Conservation (phyloP, 2,329 filamentous ascomycete species). For the Mollisia scopiformis region DNA sequence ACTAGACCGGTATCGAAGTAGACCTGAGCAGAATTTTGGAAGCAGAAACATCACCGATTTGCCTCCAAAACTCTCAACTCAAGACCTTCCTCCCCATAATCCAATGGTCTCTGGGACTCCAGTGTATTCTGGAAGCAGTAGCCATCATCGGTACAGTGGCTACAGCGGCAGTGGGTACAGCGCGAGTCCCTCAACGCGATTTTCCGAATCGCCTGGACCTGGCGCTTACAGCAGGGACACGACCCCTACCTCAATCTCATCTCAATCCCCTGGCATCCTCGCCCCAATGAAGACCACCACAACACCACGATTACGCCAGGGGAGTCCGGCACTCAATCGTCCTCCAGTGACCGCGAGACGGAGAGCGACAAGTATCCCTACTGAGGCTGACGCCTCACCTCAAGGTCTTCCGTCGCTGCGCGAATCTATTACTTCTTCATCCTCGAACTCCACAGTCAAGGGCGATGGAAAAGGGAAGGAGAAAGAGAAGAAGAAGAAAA, state of each 20-base stretch:
- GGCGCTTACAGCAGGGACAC: constrained; percentile 76
- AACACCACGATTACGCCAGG: constrained; percentile 52
- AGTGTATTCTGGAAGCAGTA: constrained; percentile 42
- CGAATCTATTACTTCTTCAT: constrained; percentile 73
- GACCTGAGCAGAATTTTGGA: constrained; percentile 42
- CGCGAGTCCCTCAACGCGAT: constrained; percentile 74
- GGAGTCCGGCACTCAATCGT: constrained; percentile 55
- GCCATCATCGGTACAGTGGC: constrained; percentile 39
- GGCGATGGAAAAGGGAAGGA: constrained; percentile 49
- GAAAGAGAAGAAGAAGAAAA: constrained; percentile 45
- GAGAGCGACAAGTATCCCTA: constrained; percentile 56
- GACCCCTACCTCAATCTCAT: constrained; percentile 77
- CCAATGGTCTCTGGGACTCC: constrained; percentile 61
- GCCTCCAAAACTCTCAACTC: constrained; percentile 61
- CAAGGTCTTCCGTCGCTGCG: constrained; percentile 66
- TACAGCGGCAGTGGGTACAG: constrained; percentile 56
- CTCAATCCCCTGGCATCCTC: constrained; percentile 69
- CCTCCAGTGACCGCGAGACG: constrained; percentile 61
- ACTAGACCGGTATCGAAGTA: constrained; percentile 61
- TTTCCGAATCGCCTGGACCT: constrained; percentile 71
- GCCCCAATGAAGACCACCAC: constrained; percentile 41
- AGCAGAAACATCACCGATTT: constrained; percentile 46
- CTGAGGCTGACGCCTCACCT: constrained; percentile 50
- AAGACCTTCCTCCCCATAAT: constrained; percentile 68
- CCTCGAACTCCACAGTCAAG: constrained; percentile 70